Evolutionary conservation across 345 rosid species (phyloP).

Genomic region (Heritiera littoralis): DNA sequence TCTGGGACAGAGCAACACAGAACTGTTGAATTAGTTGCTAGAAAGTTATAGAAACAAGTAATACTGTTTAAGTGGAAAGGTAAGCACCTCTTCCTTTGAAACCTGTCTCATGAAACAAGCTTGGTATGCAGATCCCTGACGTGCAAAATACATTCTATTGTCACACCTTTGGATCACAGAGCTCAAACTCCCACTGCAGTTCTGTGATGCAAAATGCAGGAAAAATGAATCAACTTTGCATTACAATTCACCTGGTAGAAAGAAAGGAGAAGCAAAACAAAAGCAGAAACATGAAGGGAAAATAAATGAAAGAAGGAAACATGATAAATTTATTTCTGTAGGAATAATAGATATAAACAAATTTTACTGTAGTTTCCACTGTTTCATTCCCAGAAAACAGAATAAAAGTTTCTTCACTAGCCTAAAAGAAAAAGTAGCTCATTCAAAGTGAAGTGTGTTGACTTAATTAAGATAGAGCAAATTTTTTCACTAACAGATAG

Average conservation of each 20-base stretch:
- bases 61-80: background rate
- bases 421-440: no score
- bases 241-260: background rate
- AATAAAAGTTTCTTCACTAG: no score
- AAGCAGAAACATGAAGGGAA: slow-evolving; percentile 35
- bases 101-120: slow-evolving; percentile 67
- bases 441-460: no score
- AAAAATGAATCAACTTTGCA: background rate
- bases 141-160: slow-evolving; percentile 54
- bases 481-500: no score
- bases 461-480: no score
- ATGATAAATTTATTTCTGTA: slow-evolving; percentile 46
- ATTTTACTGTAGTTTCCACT: slow-evolving; percentile 7
- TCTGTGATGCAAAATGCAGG: slow-evolving; percentile 37
- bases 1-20: slow-evolving; percentile 17
- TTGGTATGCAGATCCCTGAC: slow-evolving; percentile 66
- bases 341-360: slow-evolving; percentile 55
- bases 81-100: slow-evolving; percentile 49
- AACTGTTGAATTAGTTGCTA: slow-evolving; percentile 10
- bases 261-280: background rate
- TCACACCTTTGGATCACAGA: slow-evolving; percentile 53
- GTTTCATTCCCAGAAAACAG: no score
- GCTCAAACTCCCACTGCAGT: slow-evolving; percentile 68
- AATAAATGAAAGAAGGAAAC: slow-evolving; percentile 62
- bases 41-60: slow-evolving; percentile 9